Conservation (phyloP, 129 eudicot species). For the Dittrichia graveolens region DNA sequence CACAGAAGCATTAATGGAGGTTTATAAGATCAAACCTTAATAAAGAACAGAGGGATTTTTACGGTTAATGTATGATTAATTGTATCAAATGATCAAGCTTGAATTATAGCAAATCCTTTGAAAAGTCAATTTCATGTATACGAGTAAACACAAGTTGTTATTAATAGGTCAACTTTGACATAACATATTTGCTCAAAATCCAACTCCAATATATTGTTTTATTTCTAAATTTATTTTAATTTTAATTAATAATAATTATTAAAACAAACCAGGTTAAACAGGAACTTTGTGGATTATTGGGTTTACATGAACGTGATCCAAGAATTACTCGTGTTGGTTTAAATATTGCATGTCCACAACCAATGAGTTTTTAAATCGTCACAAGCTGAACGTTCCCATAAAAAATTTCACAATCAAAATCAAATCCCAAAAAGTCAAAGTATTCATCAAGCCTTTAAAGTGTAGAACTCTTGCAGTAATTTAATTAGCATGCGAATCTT, state of each 20-base stretch:
- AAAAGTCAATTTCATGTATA: not conserved
- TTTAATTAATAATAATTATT: too few relatives aligned
- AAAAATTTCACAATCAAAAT: not conserved
- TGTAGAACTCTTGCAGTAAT: not conserved
- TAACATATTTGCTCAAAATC: too few relatives aligned
- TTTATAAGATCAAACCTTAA: slow-evolving; percentile 27
- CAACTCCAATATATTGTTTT: too few relatives aligned
- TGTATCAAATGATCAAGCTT: not conserved
- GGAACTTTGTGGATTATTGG: too few relatives aligned
- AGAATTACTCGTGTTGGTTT: too few relatives aligned
- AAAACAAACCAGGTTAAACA: too few relatives aligned
- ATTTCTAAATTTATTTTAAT: too few relatives aligned
- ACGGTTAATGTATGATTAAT: not conserved
- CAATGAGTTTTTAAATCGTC: slow-evolving; percentile 7
- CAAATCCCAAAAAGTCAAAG: slow-evolving; percentile 22
- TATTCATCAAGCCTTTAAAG: not conserved
- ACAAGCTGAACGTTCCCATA: not conserved
- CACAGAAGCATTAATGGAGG: slow-evolving; percentile 32
- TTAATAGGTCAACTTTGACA: too few relatives aligned
- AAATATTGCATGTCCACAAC: too few relatives aligned
- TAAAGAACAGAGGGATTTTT: not conserved
- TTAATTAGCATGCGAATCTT: too few relatives aligned
- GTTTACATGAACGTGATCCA: too few relatives aligned
- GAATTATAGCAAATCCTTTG: not conserved
- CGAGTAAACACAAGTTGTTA: too few relatives aligned